A percentile compares a stretch with the other conserved stretches of the same genome.
Conservation (phyloP, 345 rosid genomes). For the Moricandia arvensis region DNA sequence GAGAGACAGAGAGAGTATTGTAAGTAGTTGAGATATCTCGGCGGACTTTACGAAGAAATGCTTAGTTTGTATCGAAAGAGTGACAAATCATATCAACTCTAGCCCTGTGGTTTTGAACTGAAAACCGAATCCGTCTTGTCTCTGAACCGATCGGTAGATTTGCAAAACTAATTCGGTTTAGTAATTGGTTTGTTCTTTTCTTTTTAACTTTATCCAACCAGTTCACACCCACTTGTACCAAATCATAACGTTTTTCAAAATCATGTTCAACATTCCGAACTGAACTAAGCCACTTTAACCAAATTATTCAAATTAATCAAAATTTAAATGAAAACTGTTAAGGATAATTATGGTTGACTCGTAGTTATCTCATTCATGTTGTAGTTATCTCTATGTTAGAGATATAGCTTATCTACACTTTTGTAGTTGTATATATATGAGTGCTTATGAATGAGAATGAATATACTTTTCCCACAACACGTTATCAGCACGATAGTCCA, state of each 20-base stretch:
- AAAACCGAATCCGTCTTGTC: neutral
- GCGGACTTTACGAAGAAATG: neutral
- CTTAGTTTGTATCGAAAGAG: neutral
- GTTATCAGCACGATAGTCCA: too few relatives aligned
- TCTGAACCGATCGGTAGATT: neutral
- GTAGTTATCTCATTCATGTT: too few relatives aligned
- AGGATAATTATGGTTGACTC: too few relatives aligned
- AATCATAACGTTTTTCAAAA: neutral
- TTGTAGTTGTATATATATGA: too few relatives aligned
- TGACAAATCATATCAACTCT: neutral
- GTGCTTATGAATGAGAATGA: too few relatives aligned
- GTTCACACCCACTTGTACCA: neutral
- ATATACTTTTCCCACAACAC: too few relatives aligned
- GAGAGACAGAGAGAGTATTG: neutral
- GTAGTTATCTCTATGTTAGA: too few relatives aligned
- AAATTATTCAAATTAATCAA: neutral
- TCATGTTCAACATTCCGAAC: neutral
- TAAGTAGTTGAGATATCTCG: neutral
- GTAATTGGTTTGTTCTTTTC: neutral
- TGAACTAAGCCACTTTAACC: neutral
- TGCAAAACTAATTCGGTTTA: neutral
- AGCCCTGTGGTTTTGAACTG: neutral
- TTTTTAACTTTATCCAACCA: neutral
- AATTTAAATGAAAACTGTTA: neutral
- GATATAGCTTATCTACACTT: too few relatives aligned